Percentiles rank a stretch among this genome's conserved stretches.
These are phyloP conservation scores for Bertia moriformis DNA, from an alignment of 2,329 filamentous ascomycete species.

Conservation along the genomic window DNA sequence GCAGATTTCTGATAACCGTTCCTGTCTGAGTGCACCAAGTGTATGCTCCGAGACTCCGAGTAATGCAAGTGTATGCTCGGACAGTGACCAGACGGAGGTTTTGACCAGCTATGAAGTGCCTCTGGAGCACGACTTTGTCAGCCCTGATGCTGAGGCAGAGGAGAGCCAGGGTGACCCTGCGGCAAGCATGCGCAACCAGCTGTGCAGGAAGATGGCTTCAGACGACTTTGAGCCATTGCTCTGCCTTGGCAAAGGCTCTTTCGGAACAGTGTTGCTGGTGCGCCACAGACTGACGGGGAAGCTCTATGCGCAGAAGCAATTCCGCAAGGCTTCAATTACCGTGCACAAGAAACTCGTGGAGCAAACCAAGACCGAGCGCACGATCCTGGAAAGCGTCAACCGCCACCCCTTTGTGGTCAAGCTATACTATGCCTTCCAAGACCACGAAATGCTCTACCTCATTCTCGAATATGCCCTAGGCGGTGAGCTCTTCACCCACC, in stretches of 20 bases:
- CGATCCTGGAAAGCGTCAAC: conserved; percentile 89
- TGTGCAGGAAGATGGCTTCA: conserved; percentile 71
- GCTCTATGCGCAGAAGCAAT: conserved; percentile 94
- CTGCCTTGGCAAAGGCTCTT: conserved; percentile 90
- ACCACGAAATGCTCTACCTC: conserved; percentile 91
- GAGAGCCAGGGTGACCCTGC: neutral
- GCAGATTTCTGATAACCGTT: neutral
- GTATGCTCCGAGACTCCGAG: conserved; percentile 1
- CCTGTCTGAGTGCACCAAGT: neutral
- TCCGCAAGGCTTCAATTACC: conserved; percentile 88
- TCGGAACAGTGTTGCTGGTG: conserved; percentile 85
- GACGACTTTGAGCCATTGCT: conserved; percentile 81
- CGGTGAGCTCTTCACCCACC: conserved; percentile 89
- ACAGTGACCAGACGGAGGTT: conserved; percentile 1
- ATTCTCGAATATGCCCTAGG: conserved; percentile 97
- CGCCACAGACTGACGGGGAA: conserved; percentile 77
- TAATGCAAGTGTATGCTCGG: conserved; percentile 1
- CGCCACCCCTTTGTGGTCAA: conserved; percentile 96
- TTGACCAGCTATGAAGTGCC: neutral
- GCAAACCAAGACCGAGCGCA: conserved; percentile 92
- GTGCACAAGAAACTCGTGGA: conserved; percentile 93
- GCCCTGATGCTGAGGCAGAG: neutral
- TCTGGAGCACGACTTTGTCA: neutral
- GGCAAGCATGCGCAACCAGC: conserved; percentile 2
- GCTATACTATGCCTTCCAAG: conserved; percentile 95